These are phyloP conservation scores for Serendipita indica DNA, from an alignment of 768 basidiomycete species.

Conservation along the genomic window DNA sequence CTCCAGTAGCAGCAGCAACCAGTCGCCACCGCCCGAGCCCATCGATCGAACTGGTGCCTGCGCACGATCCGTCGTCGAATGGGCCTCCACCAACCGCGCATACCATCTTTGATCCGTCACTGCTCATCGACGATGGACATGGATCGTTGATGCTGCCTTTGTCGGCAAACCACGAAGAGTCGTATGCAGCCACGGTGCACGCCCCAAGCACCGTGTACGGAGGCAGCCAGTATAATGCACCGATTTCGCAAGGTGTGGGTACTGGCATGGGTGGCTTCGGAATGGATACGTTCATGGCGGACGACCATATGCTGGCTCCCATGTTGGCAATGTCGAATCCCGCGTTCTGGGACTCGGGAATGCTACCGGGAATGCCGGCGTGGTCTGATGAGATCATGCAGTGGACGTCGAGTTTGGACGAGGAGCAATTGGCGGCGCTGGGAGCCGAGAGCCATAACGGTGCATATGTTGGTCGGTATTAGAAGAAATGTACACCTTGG, in stretches of 20 bases:
- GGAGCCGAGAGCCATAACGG: too few relatives aligned
- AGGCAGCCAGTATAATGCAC: not conserved
- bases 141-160: too few relatives aligned
- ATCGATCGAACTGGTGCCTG: not conserved
- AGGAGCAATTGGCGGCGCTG: too few relatives aligned
- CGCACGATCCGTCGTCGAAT: not conserved
- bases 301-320: not conserved
- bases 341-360: not conserved
- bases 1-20: too few relatives aligned
- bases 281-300: not conserved
- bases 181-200: not conserved
- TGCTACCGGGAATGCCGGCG: not conserved
- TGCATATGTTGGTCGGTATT: too few relatives aligned
- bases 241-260: not conserved
- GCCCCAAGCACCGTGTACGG: not conserved
- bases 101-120: not conserved
- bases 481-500: too few relatives aligned
- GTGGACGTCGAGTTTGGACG: not conserved
- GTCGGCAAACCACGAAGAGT: too few relatives aligned
- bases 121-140: not conserved
- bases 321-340: not conserved
- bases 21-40: conserved; percentile 1
- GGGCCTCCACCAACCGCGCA: not conserved
- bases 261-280: too few relatives aligned
- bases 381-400: not conserved